Base-by-base conservation (phyloP, 2,329 filamentous ascomycete species). In the Remersonia thermophila region DNA sequence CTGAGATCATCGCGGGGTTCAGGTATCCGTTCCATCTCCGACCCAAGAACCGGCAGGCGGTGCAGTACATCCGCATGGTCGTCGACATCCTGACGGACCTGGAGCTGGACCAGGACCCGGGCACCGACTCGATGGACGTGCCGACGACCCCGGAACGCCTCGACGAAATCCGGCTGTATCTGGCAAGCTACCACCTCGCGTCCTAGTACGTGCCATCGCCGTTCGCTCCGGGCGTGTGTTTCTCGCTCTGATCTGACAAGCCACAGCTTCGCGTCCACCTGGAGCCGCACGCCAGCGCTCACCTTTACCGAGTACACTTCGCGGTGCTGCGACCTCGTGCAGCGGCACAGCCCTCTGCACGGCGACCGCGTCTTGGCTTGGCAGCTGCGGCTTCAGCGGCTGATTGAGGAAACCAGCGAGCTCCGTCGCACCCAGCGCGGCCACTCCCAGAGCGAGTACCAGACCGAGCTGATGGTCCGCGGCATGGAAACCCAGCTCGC, bases 1-100 rank as follows among this genome's bases (percentile, higher is more conserved):
- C 4, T 14, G 13, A 28, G 15, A 11, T 9, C 15, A n/a, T 23
- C 20, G 20, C 5, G 9, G 20, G 9, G 20, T 23, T 23, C 35
- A 71, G 68, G 68, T 71, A 71, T 33, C 69, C 69, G 0, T 70
- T 69, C 27, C 68, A 73, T 40, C 54, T 73, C 11, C 55, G 69
- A 1, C 68, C 68, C 2, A 69, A 60, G 39, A 68, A 63, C 42
- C 67, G 55, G 41, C 66, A 70, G 27, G 54, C 60, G 1, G 54
- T 59, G 4, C 68, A 71, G 37, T 73, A 72, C 44, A 47, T 69
- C 4, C 60, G 64, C 16, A 72, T 73, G 67, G 61, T 61, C 0
- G 56, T 60, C 12, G 69, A 73, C 37, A 57, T 72, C 7, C 48
- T 67, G 7, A 56, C 54, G 7, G 69, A 73, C 37, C 56, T 73